phyloP scores from a whole-genome alignment of 2,329 filamentous ascomycete species.

The Colletotrichum musicola region DNA sequence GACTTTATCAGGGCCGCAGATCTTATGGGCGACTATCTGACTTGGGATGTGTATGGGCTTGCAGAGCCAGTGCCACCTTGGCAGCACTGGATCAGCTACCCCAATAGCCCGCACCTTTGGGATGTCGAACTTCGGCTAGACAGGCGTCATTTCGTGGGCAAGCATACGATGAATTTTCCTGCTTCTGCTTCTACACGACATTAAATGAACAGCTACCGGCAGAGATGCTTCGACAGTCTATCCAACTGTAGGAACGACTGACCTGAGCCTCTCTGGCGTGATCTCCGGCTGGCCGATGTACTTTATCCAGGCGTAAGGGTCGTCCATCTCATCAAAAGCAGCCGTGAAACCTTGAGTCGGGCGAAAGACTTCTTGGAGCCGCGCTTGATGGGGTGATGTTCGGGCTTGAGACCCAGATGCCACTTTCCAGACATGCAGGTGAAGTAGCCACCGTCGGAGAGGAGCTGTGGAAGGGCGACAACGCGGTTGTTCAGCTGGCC shows the following conservation, averaged over 20 bases:
- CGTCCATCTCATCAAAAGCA: conserved; percentile 71
- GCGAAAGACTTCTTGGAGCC: conserved; percentile 72
- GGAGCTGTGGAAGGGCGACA: conserved; percentile 68
- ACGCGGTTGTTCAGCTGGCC: conserved; percentile 73
- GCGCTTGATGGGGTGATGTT: conserved; percentile 66
- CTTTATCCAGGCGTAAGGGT: conserved; percentile 40
- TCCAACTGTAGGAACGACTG: too few species aligned
- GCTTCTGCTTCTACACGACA: too few species aligned
- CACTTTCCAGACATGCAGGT: conserved; percentile 74
- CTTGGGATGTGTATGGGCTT: neutral
- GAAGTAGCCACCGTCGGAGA: conserved; percentile 69
- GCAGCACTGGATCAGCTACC: neutral
- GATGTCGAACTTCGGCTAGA: neutral
- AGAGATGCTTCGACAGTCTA: too few species aligned
- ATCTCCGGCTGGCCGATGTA: too few species aligned
- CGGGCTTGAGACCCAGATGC: conserved; percentile 71
- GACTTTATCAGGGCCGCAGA: neutral
- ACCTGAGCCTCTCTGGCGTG: too few species aligned
- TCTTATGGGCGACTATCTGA: neutral
- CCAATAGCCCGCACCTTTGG: neutral
- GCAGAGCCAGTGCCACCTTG: neutral
- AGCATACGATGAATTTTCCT: too few species aligned
- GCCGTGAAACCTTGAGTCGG: conserved; percentile 70
- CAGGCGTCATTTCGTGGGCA: too few species aligned
- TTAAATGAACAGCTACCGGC: too few species aligned